phyloP scores from a whole-genome alignment of 1,284 basidiomycete genomes.

The Termitomyces sp. region DNA sequence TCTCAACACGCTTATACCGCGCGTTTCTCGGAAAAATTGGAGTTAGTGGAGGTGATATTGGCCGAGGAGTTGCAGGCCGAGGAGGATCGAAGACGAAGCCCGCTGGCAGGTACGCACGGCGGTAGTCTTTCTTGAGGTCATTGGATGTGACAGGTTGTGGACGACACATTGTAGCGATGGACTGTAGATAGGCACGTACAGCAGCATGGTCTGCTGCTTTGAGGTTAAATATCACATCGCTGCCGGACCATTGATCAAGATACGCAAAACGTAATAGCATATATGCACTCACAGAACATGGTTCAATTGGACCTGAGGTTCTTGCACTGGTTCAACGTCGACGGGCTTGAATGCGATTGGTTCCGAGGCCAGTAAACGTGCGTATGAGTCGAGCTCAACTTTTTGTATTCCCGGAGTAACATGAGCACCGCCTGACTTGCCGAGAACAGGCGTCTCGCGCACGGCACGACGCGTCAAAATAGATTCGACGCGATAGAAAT shows the following conservation, averaged over 20 bases:
- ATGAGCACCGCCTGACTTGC: constrained; percentile 10
- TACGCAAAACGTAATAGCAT: constrained; percentile 3
- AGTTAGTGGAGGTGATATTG: constrained; percentile 25
- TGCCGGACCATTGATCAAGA: constrained; percentile 24
- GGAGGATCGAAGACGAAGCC: constrained; percentile 6
- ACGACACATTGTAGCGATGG: constrained; percentile 19
- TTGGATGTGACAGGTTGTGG: constrained; percentile 12
- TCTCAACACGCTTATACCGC: constrained; percentile 15
- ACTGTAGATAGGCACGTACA: constrained; percentile 25
- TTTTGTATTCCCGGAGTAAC: constrained; percentile 6
- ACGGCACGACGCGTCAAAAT: constrained; percentile 20
- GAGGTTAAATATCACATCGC: constrained; percentile 17
- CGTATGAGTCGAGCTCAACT: not conserved
- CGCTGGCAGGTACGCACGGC: constrained; percentile 13
- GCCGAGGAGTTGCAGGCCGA: constrained; percentile 3
- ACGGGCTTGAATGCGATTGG: constrained; percentile 7
- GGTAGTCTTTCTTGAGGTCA: constrained; percentile 8
- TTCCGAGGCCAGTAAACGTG: constrained; percentile 4
- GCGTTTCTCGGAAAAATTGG: constrained; percentile 41
- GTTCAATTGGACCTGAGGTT: constrained; percentile 18
- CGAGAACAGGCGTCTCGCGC: constrained; percentile 19
- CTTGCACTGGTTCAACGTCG: constrained; percentile 19
- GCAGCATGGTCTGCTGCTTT: constrained; percentile 22
- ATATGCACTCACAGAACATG: constrained; percentile 23
- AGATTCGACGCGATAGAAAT: constrained; percentile 14